Base-by-base conservation (phyloP, 805 yeast genomes). In the Nakazawaea siamensis region DNA sequence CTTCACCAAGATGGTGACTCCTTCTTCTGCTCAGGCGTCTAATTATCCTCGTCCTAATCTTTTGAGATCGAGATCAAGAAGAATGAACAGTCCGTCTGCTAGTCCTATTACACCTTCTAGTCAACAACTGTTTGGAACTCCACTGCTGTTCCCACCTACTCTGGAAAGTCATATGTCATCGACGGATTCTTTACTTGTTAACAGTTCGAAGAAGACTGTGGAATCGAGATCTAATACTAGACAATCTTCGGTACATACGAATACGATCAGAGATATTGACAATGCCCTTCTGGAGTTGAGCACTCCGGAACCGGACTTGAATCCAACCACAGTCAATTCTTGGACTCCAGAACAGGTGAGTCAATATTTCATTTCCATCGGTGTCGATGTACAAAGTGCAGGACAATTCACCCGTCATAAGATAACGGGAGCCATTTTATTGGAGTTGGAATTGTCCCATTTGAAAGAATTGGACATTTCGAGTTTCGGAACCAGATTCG, bases 401-500 rank as follows among this genome's bases (percentile, higher is more conserved):
- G 76, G 81, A 1, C 77, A 82, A 49, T 92, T 92, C 55, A 76
- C 79, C 5, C 73, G 78, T 46, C 97, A 92, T 57, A 86, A 87
- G 48, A 86, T 92, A 40, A 80, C 88, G 1, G 98, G 98, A 19
- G 62, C 75, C 5, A 90, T 92, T 35, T 58, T 92, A 29, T 64
- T 92, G 35, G 94, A 88, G 56, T 66, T 92, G 42, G 97, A 90
- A 49, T 66, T 90, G 42, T 70, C 85, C 1, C 83, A 83, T 49
- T 67, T 92, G 49, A 92, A 90, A 54, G 99, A 92, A 56, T 64
- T 92, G 39, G 98, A 88, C 38, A 90, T 92, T 34, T 68, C 75
- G 32, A 83, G 95, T 4, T 92, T 92, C 61, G 99, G 99, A 18
- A 88, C 96, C 0, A 70, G 99, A 43, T 92, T 87, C 57, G 96